Percentiles rank a stretch among this genome's conserved stretches.
phyloP scores from a whole-genome alignment of 768 basidiomycete genomes.

The Lactarius sanguifluus region DNA sequence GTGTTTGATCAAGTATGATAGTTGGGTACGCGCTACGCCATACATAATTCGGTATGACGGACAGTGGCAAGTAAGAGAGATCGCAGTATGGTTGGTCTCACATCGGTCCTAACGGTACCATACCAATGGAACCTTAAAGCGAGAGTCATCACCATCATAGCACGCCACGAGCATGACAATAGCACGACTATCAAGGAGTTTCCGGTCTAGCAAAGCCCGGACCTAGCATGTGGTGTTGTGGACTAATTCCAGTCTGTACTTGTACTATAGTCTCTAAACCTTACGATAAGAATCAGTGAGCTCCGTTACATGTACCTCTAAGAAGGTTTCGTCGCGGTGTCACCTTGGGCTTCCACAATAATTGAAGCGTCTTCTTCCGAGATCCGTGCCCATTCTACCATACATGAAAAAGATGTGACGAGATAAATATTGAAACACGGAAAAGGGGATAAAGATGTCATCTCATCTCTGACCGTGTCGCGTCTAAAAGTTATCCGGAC shows the following conservation, averaged over 20 bases:
- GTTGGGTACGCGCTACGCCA: background rate
- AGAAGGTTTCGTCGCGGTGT: background rate
- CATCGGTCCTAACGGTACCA: too few species aligned
- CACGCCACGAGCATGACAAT: background rate
- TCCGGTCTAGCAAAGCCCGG: too few species aligned
- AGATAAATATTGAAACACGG: background rate
- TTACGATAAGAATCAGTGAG: background rate
- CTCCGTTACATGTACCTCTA: background rate
- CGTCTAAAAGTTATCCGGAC: slow-evolving; percentile 1
- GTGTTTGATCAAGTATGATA: background rate
- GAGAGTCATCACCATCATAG: too few species aligned
- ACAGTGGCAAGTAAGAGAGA: too few species aligned
- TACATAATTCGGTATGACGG: background rate
- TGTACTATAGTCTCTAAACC: background rate
- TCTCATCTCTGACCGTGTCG: background rate
- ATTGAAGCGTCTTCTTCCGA: background rate
- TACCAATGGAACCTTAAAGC: too few species aligned
- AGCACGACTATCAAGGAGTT: background rate
- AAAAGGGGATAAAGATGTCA: background rate
- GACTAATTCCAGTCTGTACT: background rate
- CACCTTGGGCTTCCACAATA: background rate
- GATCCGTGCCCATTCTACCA: background rate
- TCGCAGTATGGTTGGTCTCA: too few species aligned
- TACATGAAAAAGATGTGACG: background rate
- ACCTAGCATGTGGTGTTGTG: background rate